Percentiles rank a stretch among this genome's conserved stretches.
phyloP scores from a whole-genome alignment of 306 rosid species.

The Vigna reflexopilosa region DNA sequence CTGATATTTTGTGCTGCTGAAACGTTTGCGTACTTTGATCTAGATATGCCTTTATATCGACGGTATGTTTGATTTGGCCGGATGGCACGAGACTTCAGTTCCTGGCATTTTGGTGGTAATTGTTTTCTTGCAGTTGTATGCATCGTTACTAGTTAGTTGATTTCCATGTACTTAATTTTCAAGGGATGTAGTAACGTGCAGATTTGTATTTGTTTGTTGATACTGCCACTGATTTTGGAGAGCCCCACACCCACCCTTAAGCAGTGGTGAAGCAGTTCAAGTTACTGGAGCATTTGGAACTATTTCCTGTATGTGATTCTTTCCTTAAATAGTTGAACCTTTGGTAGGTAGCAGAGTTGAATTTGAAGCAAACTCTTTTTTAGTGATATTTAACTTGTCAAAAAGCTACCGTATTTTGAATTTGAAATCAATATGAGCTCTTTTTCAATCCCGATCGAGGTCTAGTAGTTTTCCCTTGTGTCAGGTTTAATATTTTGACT shows the following conservation, averaged over 20 bases:
- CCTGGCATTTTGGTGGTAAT: slow-evolving; percentile 25
- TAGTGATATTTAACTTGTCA: neutral
- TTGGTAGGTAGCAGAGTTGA: neutral
- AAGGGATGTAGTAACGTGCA: slow-evolving; percentile 31
- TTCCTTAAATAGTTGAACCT: neutral
- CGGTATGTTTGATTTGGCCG: slow-evolving; percentile 34
- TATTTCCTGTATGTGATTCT: slow-evolving; percentile 35
- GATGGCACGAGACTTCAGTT: slow-evolving; percentile 21
- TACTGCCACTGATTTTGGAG: slow-evolving; percentile 24
- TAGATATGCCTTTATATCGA: slow-evolving; percentile 27
- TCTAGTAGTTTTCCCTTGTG: neutral
- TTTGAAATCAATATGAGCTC: slow-evolving; percentile 11
- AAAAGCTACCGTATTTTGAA: slow-evolving; percentile 12
- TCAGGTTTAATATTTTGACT: neutral
- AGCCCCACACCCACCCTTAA: slow-evolving; percentile 33
- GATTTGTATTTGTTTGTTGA: slow-evolving; percentile 26
- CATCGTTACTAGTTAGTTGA: neutral
- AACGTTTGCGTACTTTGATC: slow-evolving; percentile 29
- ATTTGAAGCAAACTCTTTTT: slow-evolving; percentile 1
- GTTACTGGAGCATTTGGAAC: slow-evolving; percentile 23
- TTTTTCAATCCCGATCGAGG: neutral
- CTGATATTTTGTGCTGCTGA: slow-evolving; percentile 33
- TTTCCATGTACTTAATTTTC: slow-evolving; percentile 14
- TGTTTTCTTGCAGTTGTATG: slow-evolving; percentile 20
- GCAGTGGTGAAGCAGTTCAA: slow-evolving; percentile 30